These are phyloP conservation scores for Alopecurus myosuroides DNA, from an alignment of 176 grass and related monocot species.

Conservation along the genomic window DNA sequence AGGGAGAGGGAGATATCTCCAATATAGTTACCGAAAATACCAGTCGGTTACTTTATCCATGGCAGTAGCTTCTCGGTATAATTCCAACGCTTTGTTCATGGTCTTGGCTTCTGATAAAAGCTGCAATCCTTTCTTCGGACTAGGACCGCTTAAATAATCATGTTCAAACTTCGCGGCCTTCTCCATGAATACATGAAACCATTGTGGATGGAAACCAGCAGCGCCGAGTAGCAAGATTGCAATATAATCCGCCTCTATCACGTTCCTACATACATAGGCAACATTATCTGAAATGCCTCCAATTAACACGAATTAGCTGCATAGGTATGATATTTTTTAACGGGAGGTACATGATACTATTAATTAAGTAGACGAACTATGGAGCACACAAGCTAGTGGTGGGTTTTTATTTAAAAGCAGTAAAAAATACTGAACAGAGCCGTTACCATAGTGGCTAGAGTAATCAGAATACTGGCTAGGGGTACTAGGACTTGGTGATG, in stretches of 20 bases:
- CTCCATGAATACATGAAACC: too few species aligned
- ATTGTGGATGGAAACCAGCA: neutral
- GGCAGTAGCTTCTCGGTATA: neutral
- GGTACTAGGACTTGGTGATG: neutral
- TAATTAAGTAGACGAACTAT: neutral
- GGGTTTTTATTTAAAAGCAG: neutral
- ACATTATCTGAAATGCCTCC: neutral
- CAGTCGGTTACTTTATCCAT: neutral
- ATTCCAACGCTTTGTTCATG: neutral
- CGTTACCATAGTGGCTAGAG: neutral
- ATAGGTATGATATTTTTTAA: neutral
- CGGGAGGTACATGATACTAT: too few species aligned
- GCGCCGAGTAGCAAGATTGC: neutral
- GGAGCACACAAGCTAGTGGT: neutral
- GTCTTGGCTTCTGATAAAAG: neutral
- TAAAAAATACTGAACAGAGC: neutral
- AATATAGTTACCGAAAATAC: neutral
- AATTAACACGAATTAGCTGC: neutral
- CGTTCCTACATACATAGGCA: neutral
- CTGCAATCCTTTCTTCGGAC: neutral
- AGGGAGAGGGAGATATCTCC: neutral
- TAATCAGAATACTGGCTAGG: neutral
- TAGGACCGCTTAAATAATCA: neutral
- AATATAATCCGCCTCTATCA: neutral
- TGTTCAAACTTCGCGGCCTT: neutral